Evolutionary conservation across 2,329 filamentous ascomycete species (phyloP), one percentile per base, ranked within the genome.

Genomic region (Diaporthe citri): DNA sequence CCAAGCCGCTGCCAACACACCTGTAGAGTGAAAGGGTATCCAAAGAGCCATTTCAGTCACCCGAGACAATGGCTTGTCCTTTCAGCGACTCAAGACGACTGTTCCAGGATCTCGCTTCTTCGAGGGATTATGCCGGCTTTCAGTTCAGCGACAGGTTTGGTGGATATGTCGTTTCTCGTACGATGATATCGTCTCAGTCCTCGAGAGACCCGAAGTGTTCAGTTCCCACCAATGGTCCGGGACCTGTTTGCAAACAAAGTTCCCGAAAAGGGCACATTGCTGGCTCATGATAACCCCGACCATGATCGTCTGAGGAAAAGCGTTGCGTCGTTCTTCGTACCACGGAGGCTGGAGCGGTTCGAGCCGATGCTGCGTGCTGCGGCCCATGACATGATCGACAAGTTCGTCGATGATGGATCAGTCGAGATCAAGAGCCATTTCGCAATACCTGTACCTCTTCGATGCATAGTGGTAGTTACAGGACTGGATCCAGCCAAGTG

Each of bases 51-150:
- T 34, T 36, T 36, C 31, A n/a, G 2, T 12, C 31, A 55, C 25
- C 4, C 8, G 2, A 39, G 22, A 59, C 22, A 59, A 59, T 59
- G 56, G 56, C 56, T 3, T 59, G 59, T 15, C 36, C 59, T 46
- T 64, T 43, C n/a, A 62, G 57, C 57, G 36, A 62, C n/a, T 62
- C 57, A 5, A 43, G n/a, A 28, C 57, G n/a, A 43, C n/a, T 62
- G 2, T 62, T 62, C n/a, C 57, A 62, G 57, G 57, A 62, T 62
- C 57, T 62, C 36, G 57, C 57, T 28, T 43, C n/a, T 9, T 62
- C n/a, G 7, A 43, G 36, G 43, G 57, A 62, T 2, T 2, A 1
- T 43, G 13, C 22, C 36, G 57, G 57, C 2, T 43, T 43, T 17
- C 57, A 62, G 22, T 28, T 62, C 36, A 62, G 57, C 57, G 36